phyloP scores from a whole-genome alignment of 768 basidiomycete genomes.

The Boletus subparvulus region DNA sequence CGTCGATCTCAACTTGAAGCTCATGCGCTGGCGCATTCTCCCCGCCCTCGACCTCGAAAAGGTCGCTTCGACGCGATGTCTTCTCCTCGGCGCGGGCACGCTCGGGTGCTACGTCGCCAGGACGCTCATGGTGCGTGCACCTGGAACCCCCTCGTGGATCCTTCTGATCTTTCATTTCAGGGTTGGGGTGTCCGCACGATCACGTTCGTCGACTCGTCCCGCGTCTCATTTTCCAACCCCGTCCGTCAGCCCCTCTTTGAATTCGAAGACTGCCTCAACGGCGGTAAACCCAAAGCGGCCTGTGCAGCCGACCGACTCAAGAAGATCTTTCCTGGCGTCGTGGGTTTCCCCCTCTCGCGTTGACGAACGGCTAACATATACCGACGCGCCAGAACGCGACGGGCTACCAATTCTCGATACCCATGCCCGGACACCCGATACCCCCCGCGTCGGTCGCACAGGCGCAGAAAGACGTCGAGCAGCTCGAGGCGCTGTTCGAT shows the following conservation, averaged over 20 bases:
- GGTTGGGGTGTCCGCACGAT: slow-evolving; percentile 96
- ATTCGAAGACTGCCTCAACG: slow-evolving; percentile 89
- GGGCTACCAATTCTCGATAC: slow-evolving; percentile 77
- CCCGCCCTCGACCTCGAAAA: slow-evolving; percentile 88
- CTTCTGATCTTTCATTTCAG: slow-evolving; percentile 38
- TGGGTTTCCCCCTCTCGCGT: slow-evolving; percentile 39
- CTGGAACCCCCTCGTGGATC: background rate
- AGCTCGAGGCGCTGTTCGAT: slow-evolving; percentile 76
- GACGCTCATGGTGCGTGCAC: slow-evolving; percentile 66
- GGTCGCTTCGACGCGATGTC: slow-evolving; percentile 73
- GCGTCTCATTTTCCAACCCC: slow-evolving; percentile 95
- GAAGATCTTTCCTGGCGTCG: slow-evolving; percentile 91
- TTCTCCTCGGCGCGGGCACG: slow-evolving; percentile 93
- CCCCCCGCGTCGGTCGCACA: slow-evolving; percentile 56
- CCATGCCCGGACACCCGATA: slow-evolving; percentile 98
- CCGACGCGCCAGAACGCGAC: slow-evolving; percentile 62
- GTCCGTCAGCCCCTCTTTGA: slow-evolving; percentile 96
- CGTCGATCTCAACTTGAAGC: slow-evolving; percentile 94
- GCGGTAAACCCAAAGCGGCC: slow-evolving; percentile 91
- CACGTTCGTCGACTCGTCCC: slow-evolving; percentile 87
- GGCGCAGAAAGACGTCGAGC: slow-evolving; percentile 62
- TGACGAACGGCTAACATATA: background rate
- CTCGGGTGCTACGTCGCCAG: slow-evolving; percentile 95
- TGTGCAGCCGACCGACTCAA: slow-evolving; percentile 83
- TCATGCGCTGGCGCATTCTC: slow-evolving; percentile 97